These are phyloP conservation scores for Escovopsis weberi DNA, from an alignment of 2,329 filamentous ascomycete species.

Conservation along the genomic window DNA sequence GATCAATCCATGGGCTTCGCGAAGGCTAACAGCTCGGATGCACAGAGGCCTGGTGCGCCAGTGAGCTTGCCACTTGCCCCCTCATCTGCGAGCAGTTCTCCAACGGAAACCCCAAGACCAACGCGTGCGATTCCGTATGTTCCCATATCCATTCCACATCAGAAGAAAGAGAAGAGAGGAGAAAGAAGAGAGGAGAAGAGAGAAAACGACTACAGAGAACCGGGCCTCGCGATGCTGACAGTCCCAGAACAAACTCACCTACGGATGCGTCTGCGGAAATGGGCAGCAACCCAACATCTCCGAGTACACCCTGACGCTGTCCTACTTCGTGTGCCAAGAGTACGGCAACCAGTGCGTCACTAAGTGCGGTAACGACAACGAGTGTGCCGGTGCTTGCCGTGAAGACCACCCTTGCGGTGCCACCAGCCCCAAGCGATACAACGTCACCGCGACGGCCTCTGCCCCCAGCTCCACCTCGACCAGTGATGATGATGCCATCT, in stretches of 20 bases:
- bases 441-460: constrained; percentile 31
- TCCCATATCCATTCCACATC: neutral
- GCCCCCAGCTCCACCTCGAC: constrained; percentile 22
- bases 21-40: constrained; percentile 9
- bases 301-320: constrained; percentile 64
- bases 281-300: constrained; percentile 54
- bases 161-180: no score
- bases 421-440: constrained; percentile 43
- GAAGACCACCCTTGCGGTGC: constrained; percentile 61
- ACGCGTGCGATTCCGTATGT: constrained; percentile 53
- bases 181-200: no score
- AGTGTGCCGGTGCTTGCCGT: constrained; percentile 47
- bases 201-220: no score
- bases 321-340: constrained; percentile 61
- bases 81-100: constrained; percentile 53
- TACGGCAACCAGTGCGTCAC: constrained; percentile 55
- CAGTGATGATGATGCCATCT: constrained; percentile 23
- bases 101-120: constrained; percentile 37
- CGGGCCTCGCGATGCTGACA: neutral
- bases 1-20: neutral
- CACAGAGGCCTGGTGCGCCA: constrained; percentile 48
- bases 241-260: constrained; percentile 44
- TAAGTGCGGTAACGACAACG: constrained; percentile 37
- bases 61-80: constrained; percentile 50
- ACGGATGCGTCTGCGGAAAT: constrained; percentile 57